Evolutionary conservation across 345 rosid species (phyloP).

Genomic region (Syzygium jambos): DNA sequence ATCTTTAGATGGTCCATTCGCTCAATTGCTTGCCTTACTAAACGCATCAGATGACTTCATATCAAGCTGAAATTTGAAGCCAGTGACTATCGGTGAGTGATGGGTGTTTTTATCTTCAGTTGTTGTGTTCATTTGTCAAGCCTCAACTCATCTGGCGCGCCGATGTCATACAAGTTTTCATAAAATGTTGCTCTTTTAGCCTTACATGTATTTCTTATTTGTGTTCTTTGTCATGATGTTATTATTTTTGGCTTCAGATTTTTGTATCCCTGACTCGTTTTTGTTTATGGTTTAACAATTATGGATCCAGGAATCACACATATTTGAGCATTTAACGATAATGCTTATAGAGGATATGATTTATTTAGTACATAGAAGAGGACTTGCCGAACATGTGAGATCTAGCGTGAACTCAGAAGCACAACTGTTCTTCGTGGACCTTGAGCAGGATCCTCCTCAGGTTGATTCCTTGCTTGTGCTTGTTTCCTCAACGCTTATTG

Average conservation of each 20-base stretch:
- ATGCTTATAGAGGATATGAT: constrained; percentile 91
- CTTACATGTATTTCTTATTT: not conserved
- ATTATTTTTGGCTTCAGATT: not conserved
- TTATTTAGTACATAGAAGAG: constrained; percentile 57
- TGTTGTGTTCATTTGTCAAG: not conserved
- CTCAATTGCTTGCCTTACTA: not conserved
- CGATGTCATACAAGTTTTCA: not conserved
- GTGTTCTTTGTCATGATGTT: not conserved
- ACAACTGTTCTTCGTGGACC: constrained; percentile 46
- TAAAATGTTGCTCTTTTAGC: not conserved
- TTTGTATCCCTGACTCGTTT: not conserved
- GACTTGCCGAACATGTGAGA: constrained; percentile 40
- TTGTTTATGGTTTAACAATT: not conserved
- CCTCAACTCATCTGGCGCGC: not conserved
- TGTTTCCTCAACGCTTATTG: not conserved
- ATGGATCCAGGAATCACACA: constrained; percentile 36
- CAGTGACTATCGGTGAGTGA: not conserved
- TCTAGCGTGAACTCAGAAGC: constrained; percentile 51
- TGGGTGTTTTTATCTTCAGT: not conserved
- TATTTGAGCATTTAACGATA: constrained; percentile 51
- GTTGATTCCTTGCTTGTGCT: constrained; percentile 18
- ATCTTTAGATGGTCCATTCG: not conserved
- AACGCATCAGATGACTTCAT: not conserved
- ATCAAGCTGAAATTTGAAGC: not conserved
- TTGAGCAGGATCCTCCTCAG: constrained; percentile 90